These are phyloP conservation scores for Dictyostelium brefeldianum DNA, from an alignment of 78 protist genomes.

Conservation along the genomic window DNA sequence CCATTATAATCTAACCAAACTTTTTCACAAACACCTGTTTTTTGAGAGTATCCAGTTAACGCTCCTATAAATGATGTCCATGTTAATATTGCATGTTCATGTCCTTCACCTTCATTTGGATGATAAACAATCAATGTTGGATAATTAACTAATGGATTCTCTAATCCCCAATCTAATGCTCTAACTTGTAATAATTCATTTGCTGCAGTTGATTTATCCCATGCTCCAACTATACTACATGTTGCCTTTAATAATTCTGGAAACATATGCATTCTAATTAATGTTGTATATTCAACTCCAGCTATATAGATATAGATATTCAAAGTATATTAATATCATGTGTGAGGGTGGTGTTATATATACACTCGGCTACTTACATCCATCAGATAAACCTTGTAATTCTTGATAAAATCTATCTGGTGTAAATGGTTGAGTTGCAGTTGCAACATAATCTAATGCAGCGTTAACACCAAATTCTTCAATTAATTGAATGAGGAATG, in stretches of 20 bases:
- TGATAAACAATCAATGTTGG: slow-evolving; percentile 79
- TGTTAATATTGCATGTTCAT: slow-evolving; percentile 14
- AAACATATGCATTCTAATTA: slow-evolving; percentile 79
- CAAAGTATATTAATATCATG: not conserved
- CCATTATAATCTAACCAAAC: slow-evolving; percentile 82
- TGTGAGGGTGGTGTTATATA: no score
- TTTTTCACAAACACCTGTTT: slow-evolving; percentile 73
- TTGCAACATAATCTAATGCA: slow-evolving; percentile 58
- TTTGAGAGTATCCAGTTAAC: slow-evolving; percentile 64
- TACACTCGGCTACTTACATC: not conserved
- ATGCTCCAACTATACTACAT: slow-evolving; percentile 84
- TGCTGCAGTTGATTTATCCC: slow-evolving; percentile 51
- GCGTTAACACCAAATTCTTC: slow-evolving; percentile 47
- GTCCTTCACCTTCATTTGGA: slow-evolving; percentile 63
- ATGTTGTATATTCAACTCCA: slow-evolving; percentile 41
- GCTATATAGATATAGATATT: not conserved
- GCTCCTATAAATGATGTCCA: slow-evolving; percentile 84
- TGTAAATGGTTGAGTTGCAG: slow-evolving; percentile 41
- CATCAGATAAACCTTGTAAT: slow-evolving; percentile 70
- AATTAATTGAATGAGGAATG: slow-evolving; percentile 16
- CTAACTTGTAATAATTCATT: slow-evolving; percentile 75
- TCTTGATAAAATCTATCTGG: slow-evolving; percentile 65
- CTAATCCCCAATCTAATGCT: slow-evolving; percentile 87
- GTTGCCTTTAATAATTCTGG: slow-evolving; percentile 83
- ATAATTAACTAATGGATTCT: slow-evolving; percentile 46